Evolutionary conservation across 2,329 filamentous ascomycete genomes (phyloP).

Genomic region (Colletotrichum graminicola): DNA sequence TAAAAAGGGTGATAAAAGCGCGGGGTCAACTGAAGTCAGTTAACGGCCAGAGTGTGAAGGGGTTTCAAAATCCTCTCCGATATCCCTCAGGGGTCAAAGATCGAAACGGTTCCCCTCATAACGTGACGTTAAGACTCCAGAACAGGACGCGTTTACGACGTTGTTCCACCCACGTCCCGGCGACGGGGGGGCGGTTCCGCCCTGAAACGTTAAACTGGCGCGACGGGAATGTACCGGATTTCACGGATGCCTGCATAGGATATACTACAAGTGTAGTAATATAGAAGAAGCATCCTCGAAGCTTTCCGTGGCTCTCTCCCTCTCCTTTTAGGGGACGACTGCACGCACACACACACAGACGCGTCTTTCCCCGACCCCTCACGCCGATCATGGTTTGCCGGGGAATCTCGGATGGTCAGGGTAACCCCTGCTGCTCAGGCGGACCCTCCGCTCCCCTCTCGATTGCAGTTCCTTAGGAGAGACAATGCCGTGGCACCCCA

Average conservation of each 20-base stretch:
- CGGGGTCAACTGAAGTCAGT: neutral
- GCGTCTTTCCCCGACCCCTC: neutral
- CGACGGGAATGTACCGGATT: neutral
- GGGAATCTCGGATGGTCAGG: constrained; percentile 24
- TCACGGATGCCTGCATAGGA: too few relatives aligned
- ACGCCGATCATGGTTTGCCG: constrained; percentile 21
- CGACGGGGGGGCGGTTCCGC: neutral
- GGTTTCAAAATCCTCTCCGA: neutral
- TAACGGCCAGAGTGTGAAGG: neutral
- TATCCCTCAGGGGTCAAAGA: neutral
- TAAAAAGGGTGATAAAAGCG: neutral
- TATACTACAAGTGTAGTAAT: neutral
- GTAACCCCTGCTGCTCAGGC: constrained; percentile 7
- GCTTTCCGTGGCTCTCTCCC: neutral
- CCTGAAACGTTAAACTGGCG: neutral
- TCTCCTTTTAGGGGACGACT: neutral
- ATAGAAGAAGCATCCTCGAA: neutral
- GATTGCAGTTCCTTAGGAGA: neutral
- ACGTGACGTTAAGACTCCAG: neutral
- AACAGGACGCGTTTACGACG: neutral
- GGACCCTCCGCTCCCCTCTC: neutral
- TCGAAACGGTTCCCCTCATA: neutral
- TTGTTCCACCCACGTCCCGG: neutral
- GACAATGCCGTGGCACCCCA: constrained; percentile 13
- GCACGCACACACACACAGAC: constrained; percentile 14